These are phyloP conservation scores for Scortechinia acanthostroma DNA, from an alignment of 2,329 filamentous ascomycete genomes.

Conservation along the genomic window DNA sequence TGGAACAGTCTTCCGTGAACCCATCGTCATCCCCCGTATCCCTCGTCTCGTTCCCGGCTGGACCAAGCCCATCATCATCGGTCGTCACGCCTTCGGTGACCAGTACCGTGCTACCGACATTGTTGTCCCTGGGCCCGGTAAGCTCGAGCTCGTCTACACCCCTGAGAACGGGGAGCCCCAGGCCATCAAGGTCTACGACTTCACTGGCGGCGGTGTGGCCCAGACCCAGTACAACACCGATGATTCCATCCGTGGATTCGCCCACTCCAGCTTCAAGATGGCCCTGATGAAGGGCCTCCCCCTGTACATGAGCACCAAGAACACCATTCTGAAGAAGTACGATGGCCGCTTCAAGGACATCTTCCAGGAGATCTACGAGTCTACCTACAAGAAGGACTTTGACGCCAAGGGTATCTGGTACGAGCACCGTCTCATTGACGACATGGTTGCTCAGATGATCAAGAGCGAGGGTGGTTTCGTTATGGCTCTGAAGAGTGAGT, in stretches of 20 bases:
- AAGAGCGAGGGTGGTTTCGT: slow-evolving; percentile 95
- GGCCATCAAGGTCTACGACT: slow-evolving; percentile 84
- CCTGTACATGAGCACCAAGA: slow-evolving; percentile 99
- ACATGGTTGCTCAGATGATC: slow-evolving; percentile 99
- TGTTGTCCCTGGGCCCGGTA: slow-evolving; percentile 76
- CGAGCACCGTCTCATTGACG: slow-evolving; percentile 96
- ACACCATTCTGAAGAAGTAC: slow-evolving; percentile 98
- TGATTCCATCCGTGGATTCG: slow-evolving; percentile 89
- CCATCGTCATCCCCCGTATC: slow-evolving; percentile 89
- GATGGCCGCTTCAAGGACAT: slow-evolving; percentile 99
- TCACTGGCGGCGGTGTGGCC: slow-evolving; percentile 79
- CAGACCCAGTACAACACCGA: slow-evolving; percentile 98
- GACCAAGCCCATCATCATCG: slow-evolving; percentile 99
- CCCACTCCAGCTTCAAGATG: slow-evolving; percentile 93
- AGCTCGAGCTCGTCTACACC: slow-evolving; percentile 90
- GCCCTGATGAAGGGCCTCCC: slow-evolving; percentile 80
- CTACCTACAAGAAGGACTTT: slow-evolving; percentile 78
- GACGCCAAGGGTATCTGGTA: slow-evolving; percentile 95
- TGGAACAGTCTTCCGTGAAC: slow-evolving; percentile 97
- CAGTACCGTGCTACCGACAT: slow-evolving; percentile 96
- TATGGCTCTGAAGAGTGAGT: slow-evolving; percentile 94
- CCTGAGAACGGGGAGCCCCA: slow-evolving; percentile 76
- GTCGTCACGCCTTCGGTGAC: slow-evolving; percentile 95
- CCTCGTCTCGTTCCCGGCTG: slow-evolving; percentile 91
- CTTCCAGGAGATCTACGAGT: slow-evolving; percentile 94